These are phyloP conservation scores for Sclerotinia borealis DNA, from an alignment of 2,329 filamentous ascomycete genomes.

Conservation along the genomic window DNA sequence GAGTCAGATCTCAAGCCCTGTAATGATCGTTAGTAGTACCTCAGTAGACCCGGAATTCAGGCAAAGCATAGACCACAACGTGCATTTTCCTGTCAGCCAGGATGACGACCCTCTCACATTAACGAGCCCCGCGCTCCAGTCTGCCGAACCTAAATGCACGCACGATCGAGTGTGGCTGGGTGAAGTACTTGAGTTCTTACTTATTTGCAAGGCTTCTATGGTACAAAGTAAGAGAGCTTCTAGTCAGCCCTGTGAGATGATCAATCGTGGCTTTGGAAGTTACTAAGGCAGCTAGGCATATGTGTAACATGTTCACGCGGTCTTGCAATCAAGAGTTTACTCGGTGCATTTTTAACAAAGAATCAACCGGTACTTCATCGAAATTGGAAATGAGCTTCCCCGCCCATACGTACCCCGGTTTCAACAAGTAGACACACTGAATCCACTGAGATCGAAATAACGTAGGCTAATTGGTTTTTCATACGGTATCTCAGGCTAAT, in stretches of 20 bases:
- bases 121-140: constrained; percentile 5
- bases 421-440: not conserved
- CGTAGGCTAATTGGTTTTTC: not conserved
- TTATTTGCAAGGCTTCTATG: constrained; percentile 8
- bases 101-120: too few relatives aligned
- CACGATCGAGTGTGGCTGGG: constrained; percentile 10
- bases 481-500: not conserved
- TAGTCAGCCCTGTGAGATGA: constrained; percentile 8
- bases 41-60: constrained; percentile 3
- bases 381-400: not conserved
- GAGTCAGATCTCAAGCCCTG: constrained; percentile 9
- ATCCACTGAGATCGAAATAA: not conserved
- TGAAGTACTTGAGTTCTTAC: not conserved
- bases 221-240: not conserved
- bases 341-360: not conserved
- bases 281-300: not conserved
- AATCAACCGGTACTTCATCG: not conserved
- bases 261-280: constrained; percentile 1
- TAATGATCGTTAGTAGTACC: constrained; percentile 6
- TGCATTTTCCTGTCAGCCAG: too few relatives aligned
- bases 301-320: not conserved
- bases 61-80: constrained; percentile 6
- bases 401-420: not conserved
- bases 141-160: constrained; percentile 8
- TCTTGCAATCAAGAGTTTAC: not conserved